Evolutionary conservation across 2,329 filamentous ascomycete species (phyloP).

Genomic region (Trichoderma sp.): DNA sequence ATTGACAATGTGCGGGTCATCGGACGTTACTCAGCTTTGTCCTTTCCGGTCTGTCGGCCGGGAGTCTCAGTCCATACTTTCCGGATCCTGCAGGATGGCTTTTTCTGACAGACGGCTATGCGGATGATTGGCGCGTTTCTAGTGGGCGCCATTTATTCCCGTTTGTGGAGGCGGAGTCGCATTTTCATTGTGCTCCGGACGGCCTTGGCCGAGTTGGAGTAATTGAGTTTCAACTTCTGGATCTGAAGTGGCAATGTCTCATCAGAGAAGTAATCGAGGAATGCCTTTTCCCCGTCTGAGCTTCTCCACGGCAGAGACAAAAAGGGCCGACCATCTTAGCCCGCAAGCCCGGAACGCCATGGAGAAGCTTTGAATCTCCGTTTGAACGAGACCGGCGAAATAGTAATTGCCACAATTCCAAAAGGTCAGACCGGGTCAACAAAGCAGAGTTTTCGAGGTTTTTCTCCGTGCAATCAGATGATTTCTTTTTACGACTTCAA

Average conservation of each 20-base stretch:
- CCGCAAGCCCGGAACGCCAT: neutral
- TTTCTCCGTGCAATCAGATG: neutral
- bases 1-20: neutral
- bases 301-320: neutral
- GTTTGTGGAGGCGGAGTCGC: conserved; percentile 17
- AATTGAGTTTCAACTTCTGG: conserved; percentile 2
- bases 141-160: conserved; percentile 12
- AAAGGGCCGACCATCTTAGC: neutral
- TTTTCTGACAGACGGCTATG: neutral
- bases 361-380: neutral
- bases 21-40: neutral
- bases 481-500: neutral
- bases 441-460: neutral
- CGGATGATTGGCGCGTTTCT: neutral
- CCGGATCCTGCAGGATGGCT: conserved; percentile 8
- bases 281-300: neutral
- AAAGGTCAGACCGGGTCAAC: neutral
- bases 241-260: neutral
- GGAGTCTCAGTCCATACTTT: neutral
- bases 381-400: neutral
- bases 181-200: neutral
- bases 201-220: neutral
- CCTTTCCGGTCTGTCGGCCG: conserved; percentile 3
- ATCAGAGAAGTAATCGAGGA: neutral
- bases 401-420: conserved; percentile 5